Base-by-base conservation (phyloP, 2,329 filamentous ascomycete genomes). In the Aspergillus phoenicis region DNA sequence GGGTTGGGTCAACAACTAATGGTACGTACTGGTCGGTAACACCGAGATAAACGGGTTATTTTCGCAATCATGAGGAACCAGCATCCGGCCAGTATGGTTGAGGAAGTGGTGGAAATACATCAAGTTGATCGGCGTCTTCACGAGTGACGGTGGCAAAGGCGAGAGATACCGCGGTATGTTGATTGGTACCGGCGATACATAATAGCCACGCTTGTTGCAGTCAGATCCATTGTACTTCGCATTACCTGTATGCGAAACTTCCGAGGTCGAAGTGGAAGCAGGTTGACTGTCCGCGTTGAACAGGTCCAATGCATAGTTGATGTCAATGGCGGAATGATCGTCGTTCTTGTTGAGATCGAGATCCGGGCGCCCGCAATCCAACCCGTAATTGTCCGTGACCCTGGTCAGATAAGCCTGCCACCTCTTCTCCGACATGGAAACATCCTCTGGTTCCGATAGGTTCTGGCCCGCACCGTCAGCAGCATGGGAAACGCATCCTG, bases 91-190 rank as follows among this genome's bases (percentile, higher is more conserved):
- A 3, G 91, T 95, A 73, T 95, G 89, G 68, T 93, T 91, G 61
- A 95, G 81, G 70, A 95, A 89, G 68, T 88, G 86, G 71, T 89
- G 86, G 65, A 89, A 89, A 68, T 89, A 89, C 66, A 95, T 82
- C 63, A 95, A 75, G 69, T 95, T 94, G 85, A 94, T 94, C 1
- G 87, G 89, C 67, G 91, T 93, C 39, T 89, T 85, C 47, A 84
- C 76, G 30, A 93, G 78, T 8, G 84, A 77, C 4, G 78, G 68
- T 4, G 87, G 87, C 22, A 89, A 72, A 2, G 82, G 82, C 59
- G 82, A 85, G 33, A 89, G 73, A 55, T 81, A 81, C 62, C 83
- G 83, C 2, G 85, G 82, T 24, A 88, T 86, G 61, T 82, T 83
- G 64, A 93, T 87, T 0, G 84, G 79, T 0, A 93, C 88, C 0